Percentiles rank a stretch among this genome's conserved stretches.
phyloP scores from a whole-genome alignment of 331 rosid genomes.

The Spiraea crenata region DNA sequence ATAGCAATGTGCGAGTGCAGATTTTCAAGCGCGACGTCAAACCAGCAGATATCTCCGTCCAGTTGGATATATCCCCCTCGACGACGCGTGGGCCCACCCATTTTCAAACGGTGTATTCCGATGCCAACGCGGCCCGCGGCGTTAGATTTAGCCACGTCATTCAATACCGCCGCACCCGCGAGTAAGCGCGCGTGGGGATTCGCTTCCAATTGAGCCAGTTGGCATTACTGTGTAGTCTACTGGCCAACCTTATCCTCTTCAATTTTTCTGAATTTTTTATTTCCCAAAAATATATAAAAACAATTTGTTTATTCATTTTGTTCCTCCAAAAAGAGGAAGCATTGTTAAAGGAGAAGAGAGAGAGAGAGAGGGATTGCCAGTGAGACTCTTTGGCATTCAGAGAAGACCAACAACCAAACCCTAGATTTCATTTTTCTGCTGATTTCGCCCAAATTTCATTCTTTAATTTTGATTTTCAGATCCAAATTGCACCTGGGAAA shows the following conservation, averaged over 20 bases:
- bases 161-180: neutral
- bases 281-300: neutral
- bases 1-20: neutral
- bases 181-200: constrained; percentile 32
- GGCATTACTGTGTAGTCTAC: constrained; percentile 43
- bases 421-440: constrained; percentile 41
- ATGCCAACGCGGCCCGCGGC: constrained; percentile 20
- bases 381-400: constrained; percentile 30
- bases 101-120: neutral
- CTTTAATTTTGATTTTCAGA: constrained; percentile 17
- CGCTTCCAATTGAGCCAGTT: constrained; percentile 34
- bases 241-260: constrained; percentile 58
- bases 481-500: constrained; percentile 23
- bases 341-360: constrained; percentile 11
- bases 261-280: neutral
- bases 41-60: neutral
- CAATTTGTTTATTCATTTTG: constrained; percentile 11
- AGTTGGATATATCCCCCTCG: neutral
- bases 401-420: constrained; percentile 36
- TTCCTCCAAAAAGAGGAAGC: constrained; percentile 27
- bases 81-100: constrained; percentile 1
- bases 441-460: neutral
- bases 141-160: neutral
- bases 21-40: neutral
- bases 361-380: constrained; percentile 23